These are phyloP conservation scores for Pleurotus tuoliensis DNA, from an alignment of 768 basidiomycete species.

Conservation along the genomic window DNA sequence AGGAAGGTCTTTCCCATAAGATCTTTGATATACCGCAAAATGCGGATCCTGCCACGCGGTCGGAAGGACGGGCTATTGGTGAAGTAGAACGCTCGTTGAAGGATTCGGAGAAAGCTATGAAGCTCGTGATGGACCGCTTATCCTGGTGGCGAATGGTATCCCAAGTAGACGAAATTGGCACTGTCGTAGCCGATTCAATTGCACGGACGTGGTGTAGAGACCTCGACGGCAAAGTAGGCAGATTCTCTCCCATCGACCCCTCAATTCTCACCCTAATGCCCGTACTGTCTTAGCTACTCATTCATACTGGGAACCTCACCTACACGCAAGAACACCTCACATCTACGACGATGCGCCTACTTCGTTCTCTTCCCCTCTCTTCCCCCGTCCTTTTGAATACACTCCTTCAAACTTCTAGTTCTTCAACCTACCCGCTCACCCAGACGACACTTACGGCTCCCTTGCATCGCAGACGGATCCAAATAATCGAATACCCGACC, in stretches of 20 bases:
- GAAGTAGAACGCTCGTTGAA: constrained; percentile 33
- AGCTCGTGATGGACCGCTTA: constrained; percentile 34
- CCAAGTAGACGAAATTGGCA: constrained; percentile 43
- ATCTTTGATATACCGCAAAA: constrained; percentile 28
- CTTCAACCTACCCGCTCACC: constrained; percentile 42
- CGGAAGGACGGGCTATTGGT: constrained; percentile 14
- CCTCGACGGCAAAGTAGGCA: constrained; percentile 47
- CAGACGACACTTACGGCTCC: constrained; percentile 46
- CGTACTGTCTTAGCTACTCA: constrained; percentile 43
- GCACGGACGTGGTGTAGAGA: constrained; percentile 38
- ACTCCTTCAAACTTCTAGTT: constrained; percentile 47
- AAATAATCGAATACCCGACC: constrained; percentile 54
- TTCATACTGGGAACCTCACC: constrained; percentile 59
- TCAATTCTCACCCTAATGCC: neutral
- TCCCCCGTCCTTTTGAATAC: constrained; percentile 58
- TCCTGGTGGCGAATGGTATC: constrained; percentile 45
- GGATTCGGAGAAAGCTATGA: constrained; percentile 33
- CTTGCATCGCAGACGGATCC: constrained; percentile 44
- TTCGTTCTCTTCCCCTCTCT: constrained; percentile 36
- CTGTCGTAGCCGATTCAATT: constrained; percentile 32
- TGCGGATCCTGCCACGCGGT: constrained; percentile 5
- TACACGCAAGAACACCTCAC: constrained; percentile 41
- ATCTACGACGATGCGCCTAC: constrained; percentile 34
- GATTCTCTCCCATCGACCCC: neutral
- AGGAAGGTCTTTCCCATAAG: constrained; percentile 28